These are phyloP conservation scores for Pythium rishiriense DNA, from an alignment of 352 stramenopile genomes.

Conservation along the genomic window DNA sequence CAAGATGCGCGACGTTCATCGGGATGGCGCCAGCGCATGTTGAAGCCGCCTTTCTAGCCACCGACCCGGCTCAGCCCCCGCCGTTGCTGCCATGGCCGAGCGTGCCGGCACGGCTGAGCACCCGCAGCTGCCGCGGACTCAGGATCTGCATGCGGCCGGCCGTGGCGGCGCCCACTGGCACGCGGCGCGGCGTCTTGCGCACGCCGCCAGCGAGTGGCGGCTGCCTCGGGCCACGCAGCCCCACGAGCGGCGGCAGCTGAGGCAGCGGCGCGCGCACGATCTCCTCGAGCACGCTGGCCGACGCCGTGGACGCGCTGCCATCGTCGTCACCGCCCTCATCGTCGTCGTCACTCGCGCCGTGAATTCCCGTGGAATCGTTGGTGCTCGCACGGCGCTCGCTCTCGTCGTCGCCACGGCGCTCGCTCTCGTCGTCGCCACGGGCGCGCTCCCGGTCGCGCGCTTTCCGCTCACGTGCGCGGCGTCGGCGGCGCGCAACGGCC, in stretches of 20 bases:
- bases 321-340: neutral
- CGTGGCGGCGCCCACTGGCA: conserved; percentile 23
- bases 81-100: neutral
- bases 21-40: neutral
- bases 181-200: conserved; percentile 31
- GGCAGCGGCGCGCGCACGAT: conserved; percentile 22
- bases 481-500: neutral
- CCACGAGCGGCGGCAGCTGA: conserved; percentile 22
- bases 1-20: no score
- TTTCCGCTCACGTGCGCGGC: conserved; percentile 9
- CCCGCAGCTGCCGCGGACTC: conserved; percentile 31
- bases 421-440: neutral
- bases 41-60: neutral
- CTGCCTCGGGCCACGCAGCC: neutral
- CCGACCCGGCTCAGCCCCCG: neutral
- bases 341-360: neutral
- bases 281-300: conserved; percentile 22
- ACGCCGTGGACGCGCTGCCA: conserved; percentile 1
- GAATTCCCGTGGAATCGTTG: no score
- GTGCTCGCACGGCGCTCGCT: no score
- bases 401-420: neutral
- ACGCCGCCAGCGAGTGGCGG: neutral
- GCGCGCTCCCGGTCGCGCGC: neutral
- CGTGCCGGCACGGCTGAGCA: conserved; percentile 15
- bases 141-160: conserved; percentile 33